Evolutionary conservation across 306 rosid species (phyloP), one percentile per base, ranked within the genome.

Genomic region (Glycine soja): DNA sequence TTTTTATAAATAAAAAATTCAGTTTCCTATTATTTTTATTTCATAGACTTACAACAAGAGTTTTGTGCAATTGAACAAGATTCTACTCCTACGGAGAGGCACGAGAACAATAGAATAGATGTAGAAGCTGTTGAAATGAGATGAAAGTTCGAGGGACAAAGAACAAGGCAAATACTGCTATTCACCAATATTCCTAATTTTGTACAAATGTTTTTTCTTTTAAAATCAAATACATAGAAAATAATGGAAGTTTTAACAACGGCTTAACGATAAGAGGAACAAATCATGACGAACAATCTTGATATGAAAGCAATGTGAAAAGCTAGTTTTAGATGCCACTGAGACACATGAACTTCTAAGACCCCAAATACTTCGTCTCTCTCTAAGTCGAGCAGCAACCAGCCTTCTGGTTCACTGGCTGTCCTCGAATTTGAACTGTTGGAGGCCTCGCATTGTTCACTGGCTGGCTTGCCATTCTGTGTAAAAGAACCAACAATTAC

Each of bases 391-490:
- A 96, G 98, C 99, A 96, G 90, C 99, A 96, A 75, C 99, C 97
- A 19, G 94, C 82, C 80, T 92, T 96, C 87, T 96, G 99, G 89
- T 93, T 96, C 74, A 96, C 96, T 0, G 99, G 99, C 87, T 96
- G 98, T 85, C 99, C 99, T 74, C 97, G 90, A 71, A 96, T 93
- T 90, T 93, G 98, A 78, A 96, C 97, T 0, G 99, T 96, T 14
- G 98, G 97, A 81, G 98, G 97, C 89, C 99, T 83, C 16, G 93
- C 92, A 72, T 90, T 92, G 92, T 84, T 93, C 92, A 90, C 84
- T 6, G 99, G 99, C 83, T 96, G 99, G 85, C 93, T 96, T 34
- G 99, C 99, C 99, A 96, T 96, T 92, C 99, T 96, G 86, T 80
- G 68, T n/a, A 65, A 45, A 79, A 77, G 4, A 59, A 71, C 12